These are phyloP conservation scores for Eucalyptus dawsonii DNA, from an alignment of 345 rosid genomes.

Conservation along the genomic window DNA sequence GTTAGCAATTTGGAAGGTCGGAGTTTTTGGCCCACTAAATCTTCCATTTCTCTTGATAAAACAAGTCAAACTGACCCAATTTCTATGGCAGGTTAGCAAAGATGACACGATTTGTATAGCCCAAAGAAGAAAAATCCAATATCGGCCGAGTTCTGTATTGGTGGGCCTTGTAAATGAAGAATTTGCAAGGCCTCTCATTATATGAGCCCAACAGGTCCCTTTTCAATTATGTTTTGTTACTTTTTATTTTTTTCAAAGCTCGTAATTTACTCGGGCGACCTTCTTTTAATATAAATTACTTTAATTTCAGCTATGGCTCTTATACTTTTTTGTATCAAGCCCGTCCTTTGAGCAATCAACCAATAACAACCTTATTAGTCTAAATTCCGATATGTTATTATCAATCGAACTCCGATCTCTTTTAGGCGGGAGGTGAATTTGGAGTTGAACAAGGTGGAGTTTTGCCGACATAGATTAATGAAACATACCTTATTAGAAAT, in stretches of 20 bases:
- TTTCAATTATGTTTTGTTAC: not conserved
- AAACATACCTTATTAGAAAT: not conserved
- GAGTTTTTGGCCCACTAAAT: not conserved
- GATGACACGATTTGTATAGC: no score
- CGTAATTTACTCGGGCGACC: not conserved
- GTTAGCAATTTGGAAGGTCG: not conserved
- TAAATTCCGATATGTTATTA: not conserved
- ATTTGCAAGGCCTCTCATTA: not conserved
- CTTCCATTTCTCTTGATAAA: not conserved
- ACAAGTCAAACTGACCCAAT: not conserved
- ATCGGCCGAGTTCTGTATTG: not conserved
- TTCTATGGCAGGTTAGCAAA: not conserved
- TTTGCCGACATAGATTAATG: not conserved
- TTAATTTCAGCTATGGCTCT: no score
- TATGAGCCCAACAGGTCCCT: not conserved
- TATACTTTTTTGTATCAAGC: not conserved
- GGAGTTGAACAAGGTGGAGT: not conserved
- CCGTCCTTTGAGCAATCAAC: not conserved
- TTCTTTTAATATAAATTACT: not conserved
- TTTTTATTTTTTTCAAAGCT: not conserved
- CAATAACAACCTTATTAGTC: not conserved
- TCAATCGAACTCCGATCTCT: not conserved
- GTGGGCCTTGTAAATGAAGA: not conserved
- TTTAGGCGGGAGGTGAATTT: conserved; percentile 8
- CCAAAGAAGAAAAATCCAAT: not conserved